Conservation (phyloP, 495 filamentous ascomycete species). For the Talaromyces ruber region DNA sequence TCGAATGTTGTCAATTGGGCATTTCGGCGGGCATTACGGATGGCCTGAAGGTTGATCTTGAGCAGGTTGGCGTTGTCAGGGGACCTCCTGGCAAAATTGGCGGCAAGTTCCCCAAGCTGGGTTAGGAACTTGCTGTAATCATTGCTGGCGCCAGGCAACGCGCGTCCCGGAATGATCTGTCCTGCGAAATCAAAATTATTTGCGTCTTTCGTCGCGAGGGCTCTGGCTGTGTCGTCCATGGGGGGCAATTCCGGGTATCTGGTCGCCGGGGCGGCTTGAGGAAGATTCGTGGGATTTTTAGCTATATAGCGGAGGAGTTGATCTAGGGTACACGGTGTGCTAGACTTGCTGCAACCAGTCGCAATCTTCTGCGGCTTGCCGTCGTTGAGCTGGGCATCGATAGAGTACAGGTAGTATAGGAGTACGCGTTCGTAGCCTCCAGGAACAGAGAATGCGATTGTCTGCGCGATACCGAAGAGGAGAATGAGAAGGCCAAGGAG, state of each 20-base stretch:
- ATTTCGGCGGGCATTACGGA: background rate
- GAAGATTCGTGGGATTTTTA: background rate
- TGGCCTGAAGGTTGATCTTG: background rate
- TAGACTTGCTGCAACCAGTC: background rate
- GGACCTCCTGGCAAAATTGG: background rate
- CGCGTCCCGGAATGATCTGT: background rate
- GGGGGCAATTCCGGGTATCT: background rate
- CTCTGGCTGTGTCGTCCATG: background rate
- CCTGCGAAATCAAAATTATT: background rate
- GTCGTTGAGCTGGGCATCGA: background rate
- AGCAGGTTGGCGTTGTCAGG: background rate
- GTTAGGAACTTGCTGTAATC: background rate
- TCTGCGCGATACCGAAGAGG: background rate
- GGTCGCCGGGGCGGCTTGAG: background rate
- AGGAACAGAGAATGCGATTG: background rate
- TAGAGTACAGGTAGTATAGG: background rate
- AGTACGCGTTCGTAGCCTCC: background rate
- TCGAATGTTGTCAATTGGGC: background rate
- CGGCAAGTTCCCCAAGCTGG: background rate
- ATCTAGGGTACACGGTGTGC: background rate
- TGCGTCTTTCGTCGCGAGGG: background rate
- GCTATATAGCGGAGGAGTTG: background rate
- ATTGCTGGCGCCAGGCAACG: background rate
- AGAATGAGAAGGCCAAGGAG: background rate
- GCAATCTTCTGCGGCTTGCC: background rate